phyloP scores from a whole-genome alignment of 371 early-diverging fungal genomes.

The Ordospora colligata region DNA sequence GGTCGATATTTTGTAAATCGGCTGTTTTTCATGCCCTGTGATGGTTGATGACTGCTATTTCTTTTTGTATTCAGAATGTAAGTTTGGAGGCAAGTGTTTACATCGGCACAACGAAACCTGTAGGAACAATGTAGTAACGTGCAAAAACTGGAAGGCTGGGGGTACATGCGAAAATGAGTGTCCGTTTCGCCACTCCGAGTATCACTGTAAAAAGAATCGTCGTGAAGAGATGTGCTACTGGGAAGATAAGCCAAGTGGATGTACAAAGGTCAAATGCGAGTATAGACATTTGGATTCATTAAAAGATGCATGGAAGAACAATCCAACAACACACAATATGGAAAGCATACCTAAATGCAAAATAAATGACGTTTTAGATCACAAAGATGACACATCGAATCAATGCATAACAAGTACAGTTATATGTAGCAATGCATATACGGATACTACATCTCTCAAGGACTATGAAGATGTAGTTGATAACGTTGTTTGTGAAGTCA shows the following conservation, averaged over 20 bases:
- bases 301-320: slow-evolving; percentile 53
- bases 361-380: too few relatives aligned
- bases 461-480: neutral
- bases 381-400: too few relatives aligned
- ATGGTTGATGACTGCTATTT: slow-evolving; percentile 62
- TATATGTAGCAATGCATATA: too few relatives aligned
- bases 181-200: slow-evolving; percentile 56
- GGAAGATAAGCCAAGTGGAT: slow-evolving; percentile 57
- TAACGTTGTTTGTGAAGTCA: too few relatives aligned
- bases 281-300: slow-evolving; percentile 47
- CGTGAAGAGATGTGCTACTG: slow-evolving; percentile 55
- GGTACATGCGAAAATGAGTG: slow-evolving; percentile 51
- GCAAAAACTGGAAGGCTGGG: slow-evolving; percentile 52
- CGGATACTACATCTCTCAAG: neutral
- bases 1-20: neutral
- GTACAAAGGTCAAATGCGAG: slow-evolving; percentile 56
- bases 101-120: slow-evolving; percentile 55
- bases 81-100: slow-evolving; percentile 43
- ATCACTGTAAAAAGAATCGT: slow-evolving; percentile 56
- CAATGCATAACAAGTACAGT: too few relatives aligned
- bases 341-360: neutral
- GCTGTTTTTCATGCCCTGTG: neutral
- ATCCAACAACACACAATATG: neutral
- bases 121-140: slow-evolving; percentile 51
- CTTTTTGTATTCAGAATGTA: slow-evolving; percentile 60